phyloP scores from a whole-genome alignment of 352 stramenopile genomes.

The Nothophytophthora sp. region DNA sequence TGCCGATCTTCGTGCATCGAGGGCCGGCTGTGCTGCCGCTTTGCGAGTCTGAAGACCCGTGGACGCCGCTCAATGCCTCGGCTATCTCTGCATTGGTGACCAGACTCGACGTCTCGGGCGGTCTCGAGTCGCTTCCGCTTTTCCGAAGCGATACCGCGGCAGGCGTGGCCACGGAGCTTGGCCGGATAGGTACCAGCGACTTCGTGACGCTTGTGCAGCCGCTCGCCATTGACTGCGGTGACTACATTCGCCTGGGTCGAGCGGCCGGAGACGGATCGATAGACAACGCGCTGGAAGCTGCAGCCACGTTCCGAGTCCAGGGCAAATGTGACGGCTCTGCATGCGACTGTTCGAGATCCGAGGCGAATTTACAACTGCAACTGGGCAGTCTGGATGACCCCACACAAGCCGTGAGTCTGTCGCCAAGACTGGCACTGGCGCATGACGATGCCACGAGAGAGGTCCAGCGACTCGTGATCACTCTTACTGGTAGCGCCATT shows the following conservation, averaged over 20 bases:
- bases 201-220: slow-evolving; percentile 30
- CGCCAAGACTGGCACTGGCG: slow-evolving; percentile 27
- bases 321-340: slow-evolving; percentile 45
- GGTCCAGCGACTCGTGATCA: slow-evolving; percentile 68
- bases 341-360: slow-evolving; percentile 43
- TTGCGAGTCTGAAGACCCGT: slow-evolving; percentile 50
- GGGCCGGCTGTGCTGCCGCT: slow-evolving; percentile 71
- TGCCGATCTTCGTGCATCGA: slow-evolving; percentile 55
- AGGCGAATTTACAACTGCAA: slow-evolving; percentile 31
- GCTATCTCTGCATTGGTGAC: slow-evolving; percentile 27
- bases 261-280: slow-evolving; percentile 14
- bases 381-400: slow-evolving; percentile 49
- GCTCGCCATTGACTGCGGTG: slow-evolving; percentile 57
- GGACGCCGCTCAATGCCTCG: slow-evolving; percentile 35
- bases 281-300: slow-evolving; percentile 13
- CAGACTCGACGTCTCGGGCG: slow-evolving; percentile 26
- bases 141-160: slow-evolving; percentile 59
- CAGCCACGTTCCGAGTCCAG: slow-evolving; percentile 61
- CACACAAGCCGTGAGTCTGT: slow-evolving; percentile 42
- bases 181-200: slow-evolving; percentile 27
- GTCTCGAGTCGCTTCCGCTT: slow-evolving; percentile 49
- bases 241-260: slow-evolving; percentile 68
- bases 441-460: slow-evolving; percentile 56
- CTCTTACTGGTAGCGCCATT: slow-evolving; percentile 29
- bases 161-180: slow-evolving; percentile 42